Evolutionary conservation across 768 basidiomycete species (phyloP).

Genomic region (Rubroboletus satanas): DNA sequence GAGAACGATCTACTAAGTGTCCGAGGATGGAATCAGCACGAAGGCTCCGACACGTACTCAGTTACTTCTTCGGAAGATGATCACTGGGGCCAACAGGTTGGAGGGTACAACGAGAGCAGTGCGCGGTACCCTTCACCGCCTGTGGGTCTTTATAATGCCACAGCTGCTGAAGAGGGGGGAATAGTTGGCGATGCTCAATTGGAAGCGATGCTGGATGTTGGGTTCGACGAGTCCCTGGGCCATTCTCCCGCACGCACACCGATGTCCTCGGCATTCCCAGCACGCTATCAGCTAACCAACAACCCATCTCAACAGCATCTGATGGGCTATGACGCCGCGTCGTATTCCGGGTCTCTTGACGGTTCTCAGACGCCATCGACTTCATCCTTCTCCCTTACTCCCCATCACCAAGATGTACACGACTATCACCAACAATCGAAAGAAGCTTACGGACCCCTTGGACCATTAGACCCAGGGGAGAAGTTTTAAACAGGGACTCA

Average conservation of each 20-base stretch:
- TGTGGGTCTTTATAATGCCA: conserved; percentile 53
- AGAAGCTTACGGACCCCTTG: conserved; percentile 47
- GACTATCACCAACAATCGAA: conserved; percentile 36
- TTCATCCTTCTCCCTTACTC: conserved; percentile 32
- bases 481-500: conserved; percentile 40
- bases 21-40: conserved; percentile 60
- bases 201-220: conserved; percentile 88
- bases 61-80: conserved; percentile 89
- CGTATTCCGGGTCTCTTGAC: conserved; percentile 42
- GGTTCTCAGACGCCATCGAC: conserved; percentile 25
- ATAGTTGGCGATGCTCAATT: conserved; percentile 71
- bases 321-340: conserved; percentile 51
- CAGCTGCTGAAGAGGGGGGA: conserved; percentile 26
- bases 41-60: conserved; percentile 78
- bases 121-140: conserved; percentile 81
- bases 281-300: conserved; percentile 65
- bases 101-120: conserved; percentile 88
- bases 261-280: conserved; percentile 32
- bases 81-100: conserved; percentile 93
- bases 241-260: conserved; percentile 43
- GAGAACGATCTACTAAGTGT: conserved; percentile 64
- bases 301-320: conserved; percentile 37
- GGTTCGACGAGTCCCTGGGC: conserved; percentile 67
- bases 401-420: conserved; percentile 27
- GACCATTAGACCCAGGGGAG: conserved; percentile 59